Evolutionary conservation across 805 yeast genomes (phyloP), one percentile per base, ranked within the genome.

Genomic region (Maudiozyma pseudohumilis): DNA sequence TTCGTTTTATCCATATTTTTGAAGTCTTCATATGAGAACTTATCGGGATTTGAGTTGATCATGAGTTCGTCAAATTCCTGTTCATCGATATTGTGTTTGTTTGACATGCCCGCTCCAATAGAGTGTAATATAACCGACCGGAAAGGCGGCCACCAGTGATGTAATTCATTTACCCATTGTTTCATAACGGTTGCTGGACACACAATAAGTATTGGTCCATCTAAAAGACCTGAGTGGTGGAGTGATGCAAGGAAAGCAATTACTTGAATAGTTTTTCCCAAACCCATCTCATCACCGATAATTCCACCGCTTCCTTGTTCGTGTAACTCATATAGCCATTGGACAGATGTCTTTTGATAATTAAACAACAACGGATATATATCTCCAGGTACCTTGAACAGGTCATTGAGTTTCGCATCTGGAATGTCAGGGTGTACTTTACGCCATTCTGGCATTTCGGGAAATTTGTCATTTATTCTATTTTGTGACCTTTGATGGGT

Each of bases 81-180:
- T 35, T 70, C 76, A 11, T 61, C 65, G 0, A 56, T 38, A 2
- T 48, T 56, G 27, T 39, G 48, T 32, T 52, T 56, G 1, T 59
- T 49, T 10, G 58, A 53, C 88, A 89, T 80, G 1, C 95, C 97
- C 1, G 86, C 65, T 0, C 98, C 98, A 34, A 87, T 92, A 1
- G 96, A 80, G 56, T 92, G 98, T 23, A 92, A 61, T 34, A 92
- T 85, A 4, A 84, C 76, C 4, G 87, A 76, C 42, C 98, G 61
- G 20, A 92, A 67, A 0, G 96, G 86, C 3, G 97, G 96, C 97
- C 97, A 92, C 98, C 98, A 92, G 35, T 80, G 73, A 49, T 89
- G 97, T 34, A 92, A 75, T 59, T 92, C 98, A 44, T 80, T 80
- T n/a, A 86, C 89, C 98, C 98, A 92, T 53, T 92, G 98, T 42